Conservation (phyloP, 2,329 filamentous ascomycete species). For the Pseudodiploospora longispora region DNA sequence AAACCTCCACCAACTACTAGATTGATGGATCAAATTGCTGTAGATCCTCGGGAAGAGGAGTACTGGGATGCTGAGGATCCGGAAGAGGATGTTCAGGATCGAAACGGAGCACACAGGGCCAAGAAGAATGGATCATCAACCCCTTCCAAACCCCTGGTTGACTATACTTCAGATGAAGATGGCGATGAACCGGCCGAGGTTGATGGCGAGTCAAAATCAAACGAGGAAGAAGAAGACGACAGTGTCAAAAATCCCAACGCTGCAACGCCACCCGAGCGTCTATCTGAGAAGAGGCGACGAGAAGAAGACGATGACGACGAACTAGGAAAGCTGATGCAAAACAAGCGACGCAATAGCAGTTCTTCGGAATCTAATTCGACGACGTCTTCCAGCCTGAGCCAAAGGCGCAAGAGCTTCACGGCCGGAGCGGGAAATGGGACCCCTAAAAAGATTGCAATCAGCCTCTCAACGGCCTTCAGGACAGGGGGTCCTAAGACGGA, state of each 20-base stretch:
- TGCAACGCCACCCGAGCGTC: slow-evolving; percentile 61
- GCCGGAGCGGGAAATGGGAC: slow-evolving; percentile 30
- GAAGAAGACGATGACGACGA: slow-evolving; percentile 94
- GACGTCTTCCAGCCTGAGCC: slow-evolving; percentile 22
- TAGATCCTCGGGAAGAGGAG: slow-evolving; percentile 80
- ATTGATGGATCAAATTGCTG: slow-evolving; percentile 60
- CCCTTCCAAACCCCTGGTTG: slow-evolving; percentile 68
- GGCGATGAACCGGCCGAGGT: slow-evolving; percentile 49
- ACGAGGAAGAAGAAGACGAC: slow-evolving; percentile 24
- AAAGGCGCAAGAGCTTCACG: slow-evolving; percentile 34
- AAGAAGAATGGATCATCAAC: slow-evolving; percentile 52
- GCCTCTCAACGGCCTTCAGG: slow-evolving; percentile 40
- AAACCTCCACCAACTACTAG: slow-evolving; percentile 41
- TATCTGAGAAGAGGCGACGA: slow-evolving; percentile 82
- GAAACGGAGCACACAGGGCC: slow-evolving; percentile 38
- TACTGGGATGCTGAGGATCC: slow-evolving; percentile 91
- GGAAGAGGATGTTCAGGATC: slow-evolving; percentile 80
- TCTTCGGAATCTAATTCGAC: slow-evolving; percentile 37
- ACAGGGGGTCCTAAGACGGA: slow-evolving; percentile 31
- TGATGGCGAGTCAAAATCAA: slow-evolving; percentile 27
- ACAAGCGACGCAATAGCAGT: slow-evolving; percentile 53
- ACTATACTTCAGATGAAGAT: slow-evolving; percentile 92
- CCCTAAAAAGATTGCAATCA: slow-evolving; percentile 51
- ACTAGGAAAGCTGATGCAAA: slow-evolving; percentile 69
- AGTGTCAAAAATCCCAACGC: slow-evolving; percentile 15